Evolutionary conservation across 106 monocot genomes (phyloP).

Genomic region (Phalaenopsis equestris): DNA sequence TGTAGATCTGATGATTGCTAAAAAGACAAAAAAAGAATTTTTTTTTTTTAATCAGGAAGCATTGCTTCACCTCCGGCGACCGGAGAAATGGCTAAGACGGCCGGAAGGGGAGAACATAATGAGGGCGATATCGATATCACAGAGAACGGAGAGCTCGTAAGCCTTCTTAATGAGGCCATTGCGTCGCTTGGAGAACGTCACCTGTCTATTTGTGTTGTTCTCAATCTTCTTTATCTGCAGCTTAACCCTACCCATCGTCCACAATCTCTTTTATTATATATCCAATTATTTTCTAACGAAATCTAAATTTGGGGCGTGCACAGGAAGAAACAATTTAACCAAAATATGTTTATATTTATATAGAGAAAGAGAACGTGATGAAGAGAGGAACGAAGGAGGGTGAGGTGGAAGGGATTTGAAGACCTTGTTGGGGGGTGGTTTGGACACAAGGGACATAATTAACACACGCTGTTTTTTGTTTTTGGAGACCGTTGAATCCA

Average conservation of each 20-base stretch:
- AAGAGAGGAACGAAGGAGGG: slow-evolving; percentile 14
- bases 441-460: neutral
- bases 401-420: neutral
- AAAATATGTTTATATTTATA: neutral
- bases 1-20: too few species aligned
- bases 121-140: slow-evolving; percentile 81
- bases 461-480: neutral
- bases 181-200: slow-evolving; percentile 77
- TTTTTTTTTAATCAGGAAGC: neutral
- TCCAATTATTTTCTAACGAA: too few species aligned
- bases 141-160: slow-evolving; percentile 86
- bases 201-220: slow-evolving; percentile 17
- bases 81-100: slow-evolving; percentile 77
- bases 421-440: too few species aligned
- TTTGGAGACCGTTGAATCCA: neutral
- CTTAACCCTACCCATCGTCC: slow-evolving; percentile 65
- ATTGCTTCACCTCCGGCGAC: slow-evolving; percentile 36
- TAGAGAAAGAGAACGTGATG: neutral
- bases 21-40: too few species aligned
- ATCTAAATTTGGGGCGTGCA: too few species aligned
- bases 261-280: too few species aligned
- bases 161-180: slow-evolving; percentile 96
- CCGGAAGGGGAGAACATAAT: slow-evolving; percentile 93
- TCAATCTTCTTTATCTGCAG: slow-evolving; percentile 80
- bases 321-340: neutral